A percentile compares a stretch with the other conserved stretches of the same genome.
phyloP scores from a whole-genome alignment of 306 rosid genomes.

The Vigna nakashimae region DNA sequence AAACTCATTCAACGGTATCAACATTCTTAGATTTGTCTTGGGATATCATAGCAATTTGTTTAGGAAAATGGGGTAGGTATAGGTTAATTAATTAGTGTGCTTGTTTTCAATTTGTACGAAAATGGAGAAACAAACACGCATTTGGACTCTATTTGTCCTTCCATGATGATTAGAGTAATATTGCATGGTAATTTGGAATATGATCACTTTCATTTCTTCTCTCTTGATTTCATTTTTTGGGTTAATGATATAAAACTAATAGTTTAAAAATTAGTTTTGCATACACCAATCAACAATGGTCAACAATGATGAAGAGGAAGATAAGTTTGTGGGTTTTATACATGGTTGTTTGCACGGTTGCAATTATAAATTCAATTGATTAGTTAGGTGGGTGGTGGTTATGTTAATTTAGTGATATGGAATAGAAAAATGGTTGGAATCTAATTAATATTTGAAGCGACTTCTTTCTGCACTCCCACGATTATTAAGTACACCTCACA shows the following conservation, averaged over 20 bases:
- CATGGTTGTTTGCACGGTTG: not conserved
- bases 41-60: not conserved
- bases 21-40: not conserved
- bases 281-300: too few relatives aligned
- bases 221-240: conserved; percentile 4
- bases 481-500: too few relatives aligned
- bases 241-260: too few relatives aligned
- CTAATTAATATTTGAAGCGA: not conserved
- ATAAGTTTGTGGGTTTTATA: not conserved
- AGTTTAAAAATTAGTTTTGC: too few relatives aligned
- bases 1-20: not conserved
- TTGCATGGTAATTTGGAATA: conserved; percentile 4
- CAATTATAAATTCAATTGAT: not conserved
- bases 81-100: not conserved
- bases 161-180: not conserved
- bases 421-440: conserved; percentile 20
- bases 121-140: not conserved
- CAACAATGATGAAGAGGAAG: too few relatives aligned
- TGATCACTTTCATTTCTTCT: not conserved
- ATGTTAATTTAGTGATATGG: not conserved
- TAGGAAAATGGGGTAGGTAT: too few relatives aligned
- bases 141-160: not conserved
- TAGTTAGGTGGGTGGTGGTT: not conserved
- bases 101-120: not conserved
- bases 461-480: too few relatives aligned